Base-by-base conservation (phyloP, 1,284 basidiomycete species). In the Cutaneotrichosporon curvatum region DNA sequence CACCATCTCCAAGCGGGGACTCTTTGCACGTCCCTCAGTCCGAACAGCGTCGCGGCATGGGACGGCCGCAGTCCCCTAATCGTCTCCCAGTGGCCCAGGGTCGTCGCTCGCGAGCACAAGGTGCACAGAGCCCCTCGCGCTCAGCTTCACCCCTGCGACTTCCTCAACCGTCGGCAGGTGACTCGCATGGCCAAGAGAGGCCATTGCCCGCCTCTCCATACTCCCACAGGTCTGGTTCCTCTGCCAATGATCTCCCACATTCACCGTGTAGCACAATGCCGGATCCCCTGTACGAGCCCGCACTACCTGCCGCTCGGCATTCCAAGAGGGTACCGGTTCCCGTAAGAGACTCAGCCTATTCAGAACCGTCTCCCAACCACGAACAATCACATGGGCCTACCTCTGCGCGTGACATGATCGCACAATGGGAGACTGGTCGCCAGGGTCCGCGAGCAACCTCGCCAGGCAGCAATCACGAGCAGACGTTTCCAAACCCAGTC, bases 371-470 rank as follows among this genome's bases (percentile, higher is more conserved):
- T 9, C 32, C 32, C 18, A 22, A 6, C 28, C 23, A 6, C 37
- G 14, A 21, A 14, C 19, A 12, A 15, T 14, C 21, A n/a, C 22
- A 8, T 15, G 22, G 11, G 37, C 4, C 2, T 39, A 37, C 14
- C 11, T 61, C 63, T 7, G 57, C 67, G 3, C 56, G 55, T 38
- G 48, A 48, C 33, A 61, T 67, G 62, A 62, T 69, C 25, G 57
- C 60, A 47, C 56, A 63, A 45, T 69, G 67, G 67, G 67, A 69
- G 51, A 58, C 20, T 16, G 32, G 19, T 21, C 35, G 21, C 9
- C 36, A 25, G 18, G 20, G 37, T 4, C 4, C 43, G 32, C 6
- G n/a, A 16, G 42, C 22, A 18, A 33, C 22, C 16, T 32, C 18
- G 14, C 32, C 23, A 16, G 7, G 7, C 12, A 12, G 25, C 25